Evolutionary conservation across 768 basidiomycete genomes (phyloP).

Genomic region (Calocybe indica): DNA sequence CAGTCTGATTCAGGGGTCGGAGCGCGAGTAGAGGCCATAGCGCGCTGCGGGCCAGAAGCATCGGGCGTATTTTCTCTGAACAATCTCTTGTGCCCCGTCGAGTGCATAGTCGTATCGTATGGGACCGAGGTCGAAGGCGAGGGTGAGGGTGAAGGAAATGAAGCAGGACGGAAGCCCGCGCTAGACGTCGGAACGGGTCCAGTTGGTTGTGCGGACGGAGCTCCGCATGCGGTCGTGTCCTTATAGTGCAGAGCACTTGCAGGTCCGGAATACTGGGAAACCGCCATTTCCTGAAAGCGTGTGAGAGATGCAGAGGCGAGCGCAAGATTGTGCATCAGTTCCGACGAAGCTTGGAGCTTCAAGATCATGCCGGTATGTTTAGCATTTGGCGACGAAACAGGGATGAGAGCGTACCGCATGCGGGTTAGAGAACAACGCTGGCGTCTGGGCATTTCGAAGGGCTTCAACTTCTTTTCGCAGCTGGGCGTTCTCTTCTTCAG

Average conservation of each 20-base stretch:
- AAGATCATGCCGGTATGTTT: slow-evolving; percentile 7
- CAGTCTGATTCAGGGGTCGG: slow-evolving; percentile 33
- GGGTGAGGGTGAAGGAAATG: slow-evolving; percentile 21
- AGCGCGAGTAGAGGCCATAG: slow-evolving; percentile 9
- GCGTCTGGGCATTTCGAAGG: slow-evolving; percentile 31
- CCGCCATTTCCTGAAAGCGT: slow-evolving; percentile 46
- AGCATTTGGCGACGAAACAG: not conserved
- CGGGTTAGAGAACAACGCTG: slow-evolving; percentile 23
- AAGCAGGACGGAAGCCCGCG: slow-evolving; percentile 14
- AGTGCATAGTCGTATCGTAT: no score
- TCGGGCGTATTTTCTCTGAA: slow-evolving; percentile 26
- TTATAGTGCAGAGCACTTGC: not conserved
- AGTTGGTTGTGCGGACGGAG: slow-evolving; percentile 7
- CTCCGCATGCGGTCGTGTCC: not conserved
- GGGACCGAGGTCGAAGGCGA: slow-evolving; percentile 8
- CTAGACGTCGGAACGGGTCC: slow-evolving; percentile 4
- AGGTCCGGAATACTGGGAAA: slow-evolving; percentile 20
- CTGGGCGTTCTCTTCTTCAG: slow-evolving; percentile 49
- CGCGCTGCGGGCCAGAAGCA: slow-evolving; percentile 2
- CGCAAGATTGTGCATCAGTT: slow-evolving; percentile 43
- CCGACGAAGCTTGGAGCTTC: slow-evolving; percentile 47
- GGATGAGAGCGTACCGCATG: slow-evolving; percentile 16
- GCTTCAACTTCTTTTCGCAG: slow-evolving; percentile 43
- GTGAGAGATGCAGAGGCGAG: slow-evolving; percentile 42
- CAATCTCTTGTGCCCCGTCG: slow-evolving; percentile 22